Evolutionary conservation across 768 basidiomycete species (phyloP).

Genomic region (Fomitopsis pulvina): DNA sequence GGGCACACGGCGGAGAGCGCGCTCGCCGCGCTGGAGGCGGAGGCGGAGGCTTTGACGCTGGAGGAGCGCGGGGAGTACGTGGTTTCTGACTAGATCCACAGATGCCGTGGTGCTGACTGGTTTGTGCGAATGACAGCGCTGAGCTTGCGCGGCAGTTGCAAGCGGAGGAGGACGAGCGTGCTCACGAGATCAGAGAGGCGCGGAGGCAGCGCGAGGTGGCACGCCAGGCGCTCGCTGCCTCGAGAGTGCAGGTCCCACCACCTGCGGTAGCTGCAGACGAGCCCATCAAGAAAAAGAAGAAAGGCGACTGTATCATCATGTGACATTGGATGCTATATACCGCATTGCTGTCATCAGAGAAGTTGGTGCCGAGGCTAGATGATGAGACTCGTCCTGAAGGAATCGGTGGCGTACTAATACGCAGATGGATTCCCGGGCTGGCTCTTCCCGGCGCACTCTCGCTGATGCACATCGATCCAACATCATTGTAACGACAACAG

Average conservation of each 20-base stretch:
- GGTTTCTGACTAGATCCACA: neutral
- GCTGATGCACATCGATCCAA: no score
- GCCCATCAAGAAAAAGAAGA: slow-evolving; percentile 12
- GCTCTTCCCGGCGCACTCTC: no score
- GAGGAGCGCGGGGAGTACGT: slow-evolving; percentile 60
- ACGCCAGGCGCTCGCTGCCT: slow-evolving; percentile 9
- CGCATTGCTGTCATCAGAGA: neutral
- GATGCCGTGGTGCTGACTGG: slow-evolving; percentile 4
- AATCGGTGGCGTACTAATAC: no score
- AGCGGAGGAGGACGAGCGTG: slow-evolving; percentile 63
- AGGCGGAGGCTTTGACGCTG: slow-evolving; percentile 30
- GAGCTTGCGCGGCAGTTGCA: slow-evolving; percentile 74
- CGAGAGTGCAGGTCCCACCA: neutral
- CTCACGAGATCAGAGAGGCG: slow-evolving; percentile 26
- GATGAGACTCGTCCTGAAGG: no score
- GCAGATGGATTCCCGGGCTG: no score
- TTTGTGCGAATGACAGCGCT: slow-evolving; percentile 37
- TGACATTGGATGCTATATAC: slow-evolving; percentile 6
- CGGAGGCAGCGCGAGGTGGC: slow-evolving; percentile 18
- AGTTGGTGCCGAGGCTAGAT: no score
- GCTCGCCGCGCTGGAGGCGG: slow-evolving; percentile 42
- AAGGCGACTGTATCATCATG: slow-evolving; percentile 21
- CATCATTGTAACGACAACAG: no score
- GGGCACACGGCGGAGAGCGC: slow-evolving; percentile 63
- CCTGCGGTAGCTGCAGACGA: neutral